Base-by-base conservation (phyloP, 805 yeast species). In the Ogataea chonburiensis region DNA sequence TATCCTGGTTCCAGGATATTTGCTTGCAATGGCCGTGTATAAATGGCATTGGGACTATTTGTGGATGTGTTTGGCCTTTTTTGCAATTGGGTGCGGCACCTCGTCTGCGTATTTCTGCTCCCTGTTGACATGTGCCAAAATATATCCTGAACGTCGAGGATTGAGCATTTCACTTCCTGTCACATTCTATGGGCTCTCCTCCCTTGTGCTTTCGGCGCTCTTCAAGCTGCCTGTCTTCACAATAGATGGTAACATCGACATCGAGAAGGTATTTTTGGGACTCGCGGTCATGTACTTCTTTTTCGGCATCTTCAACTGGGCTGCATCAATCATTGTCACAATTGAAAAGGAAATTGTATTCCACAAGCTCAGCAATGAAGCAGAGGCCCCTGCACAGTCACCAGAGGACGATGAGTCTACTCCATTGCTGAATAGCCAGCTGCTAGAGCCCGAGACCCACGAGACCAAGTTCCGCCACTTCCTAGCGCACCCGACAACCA, bases 101-200 rank as follows among this genome's bases (percentile, higher is more conserved):
- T 78, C 87, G 6, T 68, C 87, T 6, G 64, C 83, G 25, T 84
- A 80, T 60, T 83, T 84, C 52, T 73, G 83, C 43, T 75, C 86
- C 29, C 62, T 84, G 43, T 60, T 84, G 19, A 83, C 94, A 2
- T 86, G 96, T 63, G 94, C 96, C 2, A 79, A 84, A 50, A 73
- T 88, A n/a, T 85, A 78, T 53, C 94, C 95, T 0, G 66, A 75
- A 24, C 69, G 71, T 31, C 85, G 86, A 41, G 82, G 95, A 2
- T 60, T 91, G 37, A 84, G 95, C 20, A 86, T 91, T 28, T 82
- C 94, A 35, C 71, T 84, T 28, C 98, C 98, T 0, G 89, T 91
- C 2, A 76, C 95, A 0, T 82, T 82, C 45, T 89, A 83, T 58
- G 98, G 98, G 1, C 53, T 87, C 19, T 82, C 95, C 5, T 75